These are phyloP conservation scores for Aspergillus bombycis DNA, from an alignment of 2,329 filamentous ascomycete genomes.

Conservation along the genomic window DNA sequence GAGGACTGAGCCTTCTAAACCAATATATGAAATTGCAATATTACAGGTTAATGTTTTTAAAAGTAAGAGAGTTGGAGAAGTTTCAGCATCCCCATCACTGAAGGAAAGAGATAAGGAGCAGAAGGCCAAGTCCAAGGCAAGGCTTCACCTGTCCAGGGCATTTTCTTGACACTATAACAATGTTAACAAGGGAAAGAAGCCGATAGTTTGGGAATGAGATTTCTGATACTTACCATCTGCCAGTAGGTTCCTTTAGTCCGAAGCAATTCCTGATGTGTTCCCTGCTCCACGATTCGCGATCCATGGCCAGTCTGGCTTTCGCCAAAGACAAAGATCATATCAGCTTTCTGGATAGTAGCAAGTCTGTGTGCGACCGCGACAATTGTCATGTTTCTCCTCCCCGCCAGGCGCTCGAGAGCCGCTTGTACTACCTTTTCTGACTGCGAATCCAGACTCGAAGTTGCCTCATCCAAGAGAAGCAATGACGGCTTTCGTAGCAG, in stretches of 20 bases:
- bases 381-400: slow-evolving; percentile 62
- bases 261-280: slow-evolving; percentile 63
- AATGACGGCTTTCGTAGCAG: slow-evolving; percentile 56
- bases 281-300: slow-evolving; percentile 59
- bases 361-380: slow-evolving; percentile 78
- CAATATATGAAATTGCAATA: no score
- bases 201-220: background rate
- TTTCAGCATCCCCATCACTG: no score
- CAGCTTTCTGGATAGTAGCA: slow-evolving; percentile 76
- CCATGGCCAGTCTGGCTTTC: slow-evolving; percentile 49
- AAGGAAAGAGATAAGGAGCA: background rate
- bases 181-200: slow-evolving; percentile 3
- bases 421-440: slow-evolving; percentile 69
- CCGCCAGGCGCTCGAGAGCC: slow-evolving; percentile 66
- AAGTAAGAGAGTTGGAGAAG: no score
- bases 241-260: slow-evolving; percentile 53
- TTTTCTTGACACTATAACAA: slow-evolving; percentile 30
- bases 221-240: slow-evolving; percentile 52
- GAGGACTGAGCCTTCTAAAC: no score
- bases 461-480: slow-evolving; percentile 63
- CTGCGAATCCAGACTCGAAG: slow-evolving; percentile 64
- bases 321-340: slow-evolving; percentile 79
- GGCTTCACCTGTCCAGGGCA: slow-evolving; percentile 29
- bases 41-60: no score
- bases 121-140: background rate